Evolutionary conservation across 371 early-diverging fungal genomes (phyloP).

Genomic region (Zychaea mexicana): DNA sequence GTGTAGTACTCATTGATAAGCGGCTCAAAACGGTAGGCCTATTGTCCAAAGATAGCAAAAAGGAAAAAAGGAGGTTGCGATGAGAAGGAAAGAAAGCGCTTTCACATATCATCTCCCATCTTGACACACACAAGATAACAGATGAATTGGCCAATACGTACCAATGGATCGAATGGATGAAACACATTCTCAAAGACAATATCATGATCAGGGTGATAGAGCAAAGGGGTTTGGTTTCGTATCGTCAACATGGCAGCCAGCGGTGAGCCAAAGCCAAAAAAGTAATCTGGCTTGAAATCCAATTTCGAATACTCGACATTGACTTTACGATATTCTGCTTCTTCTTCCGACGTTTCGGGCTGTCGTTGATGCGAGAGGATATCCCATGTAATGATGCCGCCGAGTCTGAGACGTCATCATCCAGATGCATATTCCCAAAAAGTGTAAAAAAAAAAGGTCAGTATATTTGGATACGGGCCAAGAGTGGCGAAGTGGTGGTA

Average conservation of each 20-base stretch:
- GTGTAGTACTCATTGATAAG: slow-evolving; percentile 45
- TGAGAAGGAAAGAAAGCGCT: too few species aligned
- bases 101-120: too few species aligned
- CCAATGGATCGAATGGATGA: slow-evolving; percentile 68
- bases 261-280: slow-evolving; percentile 67
- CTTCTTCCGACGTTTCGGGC: slow-evolving; percentile 18
- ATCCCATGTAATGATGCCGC: slow-evolving; percentile 69
- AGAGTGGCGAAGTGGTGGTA: too few species aligned
- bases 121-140: not conserved
- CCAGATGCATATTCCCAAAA: too few species aligned
- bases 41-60: not conserved
- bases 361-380: slow-evolving; percentile 54
- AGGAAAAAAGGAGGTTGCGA: not conserved
- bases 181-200: slow-evolving; percentile 66
- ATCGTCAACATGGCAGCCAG: slow-evolving; percentile 64
- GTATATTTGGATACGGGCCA: too few species aligned
- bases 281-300: slow-evolving; percentile 54
- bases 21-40: slow-evolving; percentile 57
- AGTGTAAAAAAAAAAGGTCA: not conserved
- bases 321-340: slow-evolving; percentile 33
- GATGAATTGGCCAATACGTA: slow-evolving; percentile 15
- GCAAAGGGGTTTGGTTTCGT: slow-evolving; percentile 53
- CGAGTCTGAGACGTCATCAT: slow-evolving; percentile 40
- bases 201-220: slow-evolving; percentile 52
- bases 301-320: slow-evolving; percentile 51